Conservation (phyloP, 129 eudicot genomes). For the Scalesia atractyloides region DNA sequence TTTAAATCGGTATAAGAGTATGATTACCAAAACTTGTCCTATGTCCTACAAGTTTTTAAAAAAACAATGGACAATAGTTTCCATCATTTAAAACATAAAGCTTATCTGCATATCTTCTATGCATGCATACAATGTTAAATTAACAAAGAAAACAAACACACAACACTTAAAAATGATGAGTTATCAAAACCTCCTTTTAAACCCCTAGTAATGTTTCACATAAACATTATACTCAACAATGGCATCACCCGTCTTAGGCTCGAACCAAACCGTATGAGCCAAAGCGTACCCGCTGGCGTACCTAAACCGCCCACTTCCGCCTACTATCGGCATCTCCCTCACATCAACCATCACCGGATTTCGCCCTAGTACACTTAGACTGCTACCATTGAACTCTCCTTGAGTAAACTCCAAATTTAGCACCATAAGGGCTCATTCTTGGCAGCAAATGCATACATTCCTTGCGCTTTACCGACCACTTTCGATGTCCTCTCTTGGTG, state of each 20-base stretch:
- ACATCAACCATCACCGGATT: conserved; percentile 49
- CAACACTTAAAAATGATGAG: neutral
- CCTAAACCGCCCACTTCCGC: conserved; percentile 60
- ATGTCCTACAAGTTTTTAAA: neutral
- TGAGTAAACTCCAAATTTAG: conserved; percentile 39
- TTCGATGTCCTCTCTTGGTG: conserved; percentile 34
- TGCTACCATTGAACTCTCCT: conserved; percentile 57
- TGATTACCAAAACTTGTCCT: neutral
- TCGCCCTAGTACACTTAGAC: conserved; percentile 61
- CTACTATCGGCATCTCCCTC: conserved; percentile 66
- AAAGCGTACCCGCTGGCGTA: conserved; percentile 57
- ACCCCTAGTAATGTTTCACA: conserved; percentile 45
- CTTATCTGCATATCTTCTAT: neutral
- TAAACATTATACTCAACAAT: conserved; percentile 56
- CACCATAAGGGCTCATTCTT: conserved; percentile 51
- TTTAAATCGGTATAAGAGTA: too few relatives aligned
- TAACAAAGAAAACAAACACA: neutral
- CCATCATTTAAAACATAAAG: neutral
- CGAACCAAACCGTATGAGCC: conserved; percentile 52
- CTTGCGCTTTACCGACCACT: conserved; percentile 59
- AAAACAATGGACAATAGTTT: neutral
- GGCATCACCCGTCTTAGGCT: conserved; percentile 50
- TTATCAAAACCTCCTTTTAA: neutral
- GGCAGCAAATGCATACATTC: conserved; percentile 56
- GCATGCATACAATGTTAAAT: neutral